Percentiles rank a stretch among this genome's conserved stretches.
Evolutionary conservation across 2,329 filamentous ascomycete genomes (phyloP).

Genomic region (Leptographium galeiforme): DNA sequence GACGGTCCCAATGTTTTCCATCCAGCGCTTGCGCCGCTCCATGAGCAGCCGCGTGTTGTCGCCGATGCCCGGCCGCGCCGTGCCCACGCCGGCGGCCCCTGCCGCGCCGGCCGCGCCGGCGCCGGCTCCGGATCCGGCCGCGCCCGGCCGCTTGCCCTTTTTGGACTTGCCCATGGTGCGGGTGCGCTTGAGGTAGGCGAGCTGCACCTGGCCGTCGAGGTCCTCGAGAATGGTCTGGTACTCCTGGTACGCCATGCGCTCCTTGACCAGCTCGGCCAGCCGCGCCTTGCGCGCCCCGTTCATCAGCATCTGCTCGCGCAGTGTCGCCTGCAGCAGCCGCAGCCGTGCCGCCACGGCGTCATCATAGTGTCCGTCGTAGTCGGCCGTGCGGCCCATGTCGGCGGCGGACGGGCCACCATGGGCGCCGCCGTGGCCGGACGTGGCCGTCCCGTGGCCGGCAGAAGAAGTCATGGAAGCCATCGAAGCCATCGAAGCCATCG

Average conservation of each 20-base stretch:
- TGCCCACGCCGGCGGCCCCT: conserved; percentile 29
- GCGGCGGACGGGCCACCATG: conserved; percentile 1
- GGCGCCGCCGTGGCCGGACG: neutral
- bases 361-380: conserved; percentile 83
- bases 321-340: conserved; percentile 67
- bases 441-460: too few species aligned
- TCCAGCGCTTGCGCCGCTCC: conserved; percentile 83
- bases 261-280: conserved; percentile 74
- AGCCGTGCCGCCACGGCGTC: conserved; percentile 88
- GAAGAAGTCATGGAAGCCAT: too few species aligned
- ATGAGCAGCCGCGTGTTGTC: conserved; percentile 85
- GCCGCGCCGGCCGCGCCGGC: conserved; percentile 21
- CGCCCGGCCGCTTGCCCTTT: conserved; percentile 43
- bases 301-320: conserved; percentile 70
- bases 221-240: conserved; percentile 96
- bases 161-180: conserved; percentile 92
- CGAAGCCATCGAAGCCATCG: too few species aligned
- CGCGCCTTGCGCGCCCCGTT: conserved; percentile 87
- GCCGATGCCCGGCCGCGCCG: conserved; percentile 68
- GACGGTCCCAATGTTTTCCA: conserved; percentile 77
- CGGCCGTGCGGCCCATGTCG: conserved; percentile 31
- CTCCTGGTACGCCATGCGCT: conserved; percentile 91
- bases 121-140: conserved; percentile 46
- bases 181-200: conserved; percentile 90
- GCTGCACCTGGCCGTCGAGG: conserved; percentile 85